Conservation (phyloP, 73 alveolate species). For the Stentor roeselii region DNA sequence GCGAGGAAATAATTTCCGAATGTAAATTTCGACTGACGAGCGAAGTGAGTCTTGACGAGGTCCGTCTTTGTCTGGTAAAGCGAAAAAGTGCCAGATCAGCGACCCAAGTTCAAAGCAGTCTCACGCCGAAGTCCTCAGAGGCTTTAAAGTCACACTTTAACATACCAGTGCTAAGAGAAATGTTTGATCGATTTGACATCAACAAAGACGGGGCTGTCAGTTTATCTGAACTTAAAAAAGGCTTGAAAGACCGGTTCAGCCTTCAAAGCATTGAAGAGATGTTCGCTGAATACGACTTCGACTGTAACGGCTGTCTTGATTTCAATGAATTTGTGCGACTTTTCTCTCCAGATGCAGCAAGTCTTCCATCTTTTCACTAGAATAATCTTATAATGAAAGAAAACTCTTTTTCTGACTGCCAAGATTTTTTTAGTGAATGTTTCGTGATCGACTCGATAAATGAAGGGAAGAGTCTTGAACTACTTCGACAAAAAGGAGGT, state of each 20-base stretch:
- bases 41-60: neutral
- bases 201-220: neutral
- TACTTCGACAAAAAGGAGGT: neutral
- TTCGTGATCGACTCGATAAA: neutral
- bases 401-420: too few relatives aligned
- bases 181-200: neutral
- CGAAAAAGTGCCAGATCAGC: neutral
- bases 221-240: neutral
- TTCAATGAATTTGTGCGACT: constrained; percentile 8
- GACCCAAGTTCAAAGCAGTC: neutral
- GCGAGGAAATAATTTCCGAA: neutral
- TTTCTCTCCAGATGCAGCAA: neutral
- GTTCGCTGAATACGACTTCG: constrained; percentile 11
- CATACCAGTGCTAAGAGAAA: neutral
- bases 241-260: neutral
- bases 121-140: neutral
- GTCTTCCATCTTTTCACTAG: neutral
- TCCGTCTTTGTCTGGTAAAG: neutral
- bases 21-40: neutral
- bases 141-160: neutral
- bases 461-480: constrained; percentile 25
- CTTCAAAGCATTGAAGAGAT: neutral
- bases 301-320: neutral
- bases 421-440: too few relatives aligned
- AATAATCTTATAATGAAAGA: too few relatives aligned